A percentile compares a stretch with the other conserved stretches of the same genome.
These are phyloP conservation scores for Haberlea rhodopensis DNA, from an alignment of 257 asterid genomes.

Conservation along the genomic window DNA sequence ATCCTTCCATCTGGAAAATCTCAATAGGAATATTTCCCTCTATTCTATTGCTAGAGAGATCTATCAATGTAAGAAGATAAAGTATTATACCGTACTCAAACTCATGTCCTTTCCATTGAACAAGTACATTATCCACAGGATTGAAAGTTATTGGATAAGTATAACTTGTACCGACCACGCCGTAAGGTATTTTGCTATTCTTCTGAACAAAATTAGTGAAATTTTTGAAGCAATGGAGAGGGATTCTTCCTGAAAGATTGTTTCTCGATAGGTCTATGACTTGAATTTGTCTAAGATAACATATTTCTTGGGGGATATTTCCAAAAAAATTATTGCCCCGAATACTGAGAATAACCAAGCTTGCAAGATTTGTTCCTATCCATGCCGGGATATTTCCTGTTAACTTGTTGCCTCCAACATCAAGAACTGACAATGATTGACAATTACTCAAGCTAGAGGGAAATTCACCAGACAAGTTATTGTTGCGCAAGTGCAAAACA, in stretches of 20 bases:
- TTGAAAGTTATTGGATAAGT: neutral
- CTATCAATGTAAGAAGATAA: conserved; percentile 28
- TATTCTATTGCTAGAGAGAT: conserved; percentile 34
- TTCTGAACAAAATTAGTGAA: conserved; percentile 16
- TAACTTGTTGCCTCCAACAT: conserved; percentile 22
- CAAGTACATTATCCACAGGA: neutral
- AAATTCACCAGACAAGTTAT: conserved; percentile 21
- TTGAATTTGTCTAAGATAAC: conserved; percentile 17
- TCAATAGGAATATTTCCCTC: conserved; percentile 29
- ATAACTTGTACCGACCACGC: neutral
- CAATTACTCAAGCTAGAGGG: conserved; percentile 15
- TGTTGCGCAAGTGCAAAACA: conserved; percentile 16
- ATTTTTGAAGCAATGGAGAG: conserved; percentile 28
- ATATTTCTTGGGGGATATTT: conserved; percentile 20
- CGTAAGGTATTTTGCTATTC: neutral
- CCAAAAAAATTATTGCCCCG: conserved; percentile 28
- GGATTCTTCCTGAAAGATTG: conserved; percentile 20
- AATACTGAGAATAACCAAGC: neutral
- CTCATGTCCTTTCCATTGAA: conserved; percentile 32
- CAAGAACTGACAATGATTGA: conserved; percentile 1
- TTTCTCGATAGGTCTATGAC: conserved; percentile 35
- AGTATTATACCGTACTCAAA: conserved; percentile 14
- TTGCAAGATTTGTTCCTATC: neutral
- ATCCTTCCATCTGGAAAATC: conserved; percentile 21
- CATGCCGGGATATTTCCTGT: conserved; percentile 24